These are phyloP conservation scores for Ustilago crameri DNA, from an alignment of 1,284 basidiomycete genomes.

Conservation along the genomic window DNA sequence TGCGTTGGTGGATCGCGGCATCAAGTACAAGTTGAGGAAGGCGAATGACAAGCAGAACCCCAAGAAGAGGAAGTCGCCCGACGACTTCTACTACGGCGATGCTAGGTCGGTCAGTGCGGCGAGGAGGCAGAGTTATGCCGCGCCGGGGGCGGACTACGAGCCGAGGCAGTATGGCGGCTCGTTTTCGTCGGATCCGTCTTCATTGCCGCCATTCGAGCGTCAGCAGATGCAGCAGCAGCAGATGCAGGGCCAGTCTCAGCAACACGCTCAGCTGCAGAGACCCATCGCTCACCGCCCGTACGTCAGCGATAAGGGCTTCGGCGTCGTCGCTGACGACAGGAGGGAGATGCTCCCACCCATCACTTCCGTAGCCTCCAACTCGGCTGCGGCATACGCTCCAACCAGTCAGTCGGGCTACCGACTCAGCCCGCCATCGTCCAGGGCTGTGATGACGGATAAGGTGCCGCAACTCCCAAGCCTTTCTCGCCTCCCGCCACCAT, in stretches of 20 bases:
- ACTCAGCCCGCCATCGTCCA: slow-evolving; percentile 10
- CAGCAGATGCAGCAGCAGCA: not conserved
- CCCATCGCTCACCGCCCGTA: slow-evolving; percentile 14
- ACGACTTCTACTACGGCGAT: slow-evolving; percentile 38
- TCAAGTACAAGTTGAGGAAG: slow-evolving; percentile 50
- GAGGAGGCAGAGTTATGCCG: slow-evolving; percentile 27
- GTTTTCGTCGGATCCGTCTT: not conserved
- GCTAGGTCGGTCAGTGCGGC: slow-evolving; percentile 10
- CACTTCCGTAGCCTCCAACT: not conserved
- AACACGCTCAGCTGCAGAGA: too few species aligned
- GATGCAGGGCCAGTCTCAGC: not conserved
- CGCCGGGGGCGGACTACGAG: slow-evolving; percentile 22
- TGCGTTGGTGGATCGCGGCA: slow-evolving; percentile 39
- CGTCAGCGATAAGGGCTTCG: slow-evolving; percentile 1
- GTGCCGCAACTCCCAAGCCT: slow-evolving; percentile 28
- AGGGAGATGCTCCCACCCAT: slow-evolving; percentile 23
- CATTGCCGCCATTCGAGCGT: slow-evolving; percentile 9
- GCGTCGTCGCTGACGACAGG: not conserved
- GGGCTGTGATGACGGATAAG: not conserved
- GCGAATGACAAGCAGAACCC: slow-evolving; percentile 25
- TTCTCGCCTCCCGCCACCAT: slow-evolving; percentile 6
- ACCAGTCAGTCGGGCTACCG: not conserved
- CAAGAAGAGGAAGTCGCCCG: slow-evolving; percentile 45
- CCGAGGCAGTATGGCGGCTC: not conserved
- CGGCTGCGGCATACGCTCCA: not conserved